These are phyloP conservation scores for Darksidea phi DNA, from an alignment of 495 filamentous ascomycete species.

Conservation along the genomic window DNA sequence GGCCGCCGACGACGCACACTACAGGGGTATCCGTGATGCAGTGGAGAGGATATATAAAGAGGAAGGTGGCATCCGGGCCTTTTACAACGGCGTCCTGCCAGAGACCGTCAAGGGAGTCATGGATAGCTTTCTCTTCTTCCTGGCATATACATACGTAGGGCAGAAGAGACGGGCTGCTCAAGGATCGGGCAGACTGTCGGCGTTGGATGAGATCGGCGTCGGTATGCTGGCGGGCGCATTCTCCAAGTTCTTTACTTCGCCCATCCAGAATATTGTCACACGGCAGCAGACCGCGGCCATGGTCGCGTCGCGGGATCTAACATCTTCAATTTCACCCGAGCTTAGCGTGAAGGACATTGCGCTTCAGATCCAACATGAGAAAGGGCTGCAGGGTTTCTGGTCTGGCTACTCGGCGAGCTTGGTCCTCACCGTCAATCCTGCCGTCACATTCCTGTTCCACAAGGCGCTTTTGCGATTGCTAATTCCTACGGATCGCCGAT, in stretches of 20 bases:
- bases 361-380: slow-evolving; percentile 62
- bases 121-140: slow-evolving; percentile 81
- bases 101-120: slow-evolving; percentile 72
- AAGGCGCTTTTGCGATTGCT: slow-evolving; percentile 62
- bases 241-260: slow-evolving; percentile 76
- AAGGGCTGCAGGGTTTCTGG: slow-evolving; percentile 80
- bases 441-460: slow-evolving; percentile 82
- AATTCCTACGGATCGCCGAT: slow-evolving; percentile 51
- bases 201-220: slow-evolving; percentile 71
- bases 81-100: slow-evolving; percentile 72
- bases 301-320: slow-evolving; percentile 30
- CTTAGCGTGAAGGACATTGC: slow-evolving; percentile 59
- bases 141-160: slow-evolving; percentile 73
- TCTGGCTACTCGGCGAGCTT: slow-evolving; percentile 82
- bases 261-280: slow-evolving; percentile 79
- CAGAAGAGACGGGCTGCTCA: slow-evolving; percentile 52
- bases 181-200: slow-evolving; percentile 50
- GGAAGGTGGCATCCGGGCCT: slow-evolving; percentile 66
- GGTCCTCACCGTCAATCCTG: slow-evolving; percentile 81
- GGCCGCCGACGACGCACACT: slow-evolving; percentile 43
- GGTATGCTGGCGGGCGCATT: slow-evolving; percentile 77
- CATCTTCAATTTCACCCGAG: slow-evolving; percentile 12
- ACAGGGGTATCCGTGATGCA: slow-evolving; percentile 65
- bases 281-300: slow-evolving; percentile 71
- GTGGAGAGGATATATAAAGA: slow-evolving; percentile 67